Evolutionary conservation across 352 stramenopile genomes (phyloP), one percentile per base, ranked within the genome.

Genomic region (Pythium myriotylum): DNA sequence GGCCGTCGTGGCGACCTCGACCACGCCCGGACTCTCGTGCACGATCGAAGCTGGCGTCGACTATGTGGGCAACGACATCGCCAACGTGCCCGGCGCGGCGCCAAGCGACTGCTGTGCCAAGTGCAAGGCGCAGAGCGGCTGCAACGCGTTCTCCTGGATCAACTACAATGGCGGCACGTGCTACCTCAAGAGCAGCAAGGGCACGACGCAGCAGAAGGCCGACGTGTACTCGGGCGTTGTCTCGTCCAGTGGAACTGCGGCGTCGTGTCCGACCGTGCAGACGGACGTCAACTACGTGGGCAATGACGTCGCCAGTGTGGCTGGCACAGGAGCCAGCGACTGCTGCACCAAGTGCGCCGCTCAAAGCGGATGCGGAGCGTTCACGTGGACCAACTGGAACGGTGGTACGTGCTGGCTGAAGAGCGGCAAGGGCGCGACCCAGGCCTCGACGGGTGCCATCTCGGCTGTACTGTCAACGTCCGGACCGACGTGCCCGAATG

Each of bases 381-480:
- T 61, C 51, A 51, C 75, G 0, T 88, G 79, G 79, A 81, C 48
- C 13, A 72, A 73, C 53, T 73, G 68, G 61, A 82, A 78, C 37
- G 61, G 69, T n/a, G 76, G 79, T 7, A 83, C 68, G 3, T 84
- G 76, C 54, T 86, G 68, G 60, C 62, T 86, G 19, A 85, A 88
- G 59, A 79, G 62, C 19, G 19, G 54, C 4, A 32, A 54, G n/a
- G 53, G 60, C 14, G 13, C 35, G 48, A 40, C 48, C 29, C 40
- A 43, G 48, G 26, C 37, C 48, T 23, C 24, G 17, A 14, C 37
- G 5, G 51, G 51, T 27, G 51, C 33, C 16, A 26, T 32, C 32
- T 58, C 51, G 6, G 33, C 26, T 8, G 39, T 24, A 37, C 35
- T 58, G 42, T 52, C 37, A 39, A 53, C 61, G 33, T 26, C 27